Evolutionary conservation across 2,329 filamentous ascomycete genomes (phyloP).

Genomic region (Fusarium sp.): DNA sequence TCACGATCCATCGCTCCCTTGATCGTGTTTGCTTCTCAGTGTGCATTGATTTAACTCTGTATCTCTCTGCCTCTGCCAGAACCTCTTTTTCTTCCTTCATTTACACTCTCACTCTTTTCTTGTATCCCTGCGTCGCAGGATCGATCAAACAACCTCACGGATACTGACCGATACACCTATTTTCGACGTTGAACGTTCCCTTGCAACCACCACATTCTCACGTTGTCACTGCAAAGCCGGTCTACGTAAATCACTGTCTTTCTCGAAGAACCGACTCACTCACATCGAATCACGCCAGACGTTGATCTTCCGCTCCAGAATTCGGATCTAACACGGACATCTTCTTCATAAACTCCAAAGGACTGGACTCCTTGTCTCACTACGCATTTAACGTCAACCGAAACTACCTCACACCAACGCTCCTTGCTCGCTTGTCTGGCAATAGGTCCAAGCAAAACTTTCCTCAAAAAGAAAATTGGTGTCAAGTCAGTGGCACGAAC

Average conservation of each 20-base stretch:
- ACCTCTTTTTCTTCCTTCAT: constrained; percentile 14
- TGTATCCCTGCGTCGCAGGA: constrained; percentile 42
- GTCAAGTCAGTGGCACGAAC: constrained; percentile 34
- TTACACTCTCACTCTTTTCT: constrained; percentile 5
- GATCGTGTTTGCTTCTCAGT: constrained; percentile 30
- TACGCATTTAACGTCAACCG: constrained; percentile 21
- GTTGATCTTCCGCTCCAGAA: constrained; percentile 26
- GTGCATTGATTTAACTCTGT: constrained; percentile 7
- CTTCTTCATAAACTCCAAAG: constrained; percentile 26
- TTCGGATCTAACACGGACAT: constrained; percentile 14
- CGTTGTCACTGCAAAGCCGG: constrained; percentile 25
- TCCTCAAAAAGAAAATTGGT: constrained; percentile 14
- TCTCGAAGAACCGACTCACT: constrained; percentile 24
- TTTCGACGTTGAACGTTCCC: constrained; percentile 45
- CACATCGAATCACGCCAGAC: constrained; percentile 24
- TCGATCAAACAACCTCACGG: constrained; percentile 34
- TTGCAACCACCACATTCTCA: constrained; percentile 17
- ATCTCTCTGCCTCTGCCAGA: constrained; percentile 14
- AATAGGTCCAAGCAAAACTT: constrained; percentile 14
- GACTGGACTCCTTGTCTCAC: constrained; percentile 42
- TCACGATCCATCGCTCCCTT: constrained; percentile 32
- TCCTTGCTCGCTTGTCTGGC: constrained; percentile 20
- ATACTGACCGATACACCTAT: constrained; percentile 36
- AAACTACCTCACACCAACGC: constrained; percentile 14
- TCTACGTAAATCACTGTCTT: constrained; percentile 28